These are phyloP conservation scores for Nemania bipapillata DNA, from an alignment of 2,329 filamentous ascomycete species.

Conservation along the genomic window DNA sequence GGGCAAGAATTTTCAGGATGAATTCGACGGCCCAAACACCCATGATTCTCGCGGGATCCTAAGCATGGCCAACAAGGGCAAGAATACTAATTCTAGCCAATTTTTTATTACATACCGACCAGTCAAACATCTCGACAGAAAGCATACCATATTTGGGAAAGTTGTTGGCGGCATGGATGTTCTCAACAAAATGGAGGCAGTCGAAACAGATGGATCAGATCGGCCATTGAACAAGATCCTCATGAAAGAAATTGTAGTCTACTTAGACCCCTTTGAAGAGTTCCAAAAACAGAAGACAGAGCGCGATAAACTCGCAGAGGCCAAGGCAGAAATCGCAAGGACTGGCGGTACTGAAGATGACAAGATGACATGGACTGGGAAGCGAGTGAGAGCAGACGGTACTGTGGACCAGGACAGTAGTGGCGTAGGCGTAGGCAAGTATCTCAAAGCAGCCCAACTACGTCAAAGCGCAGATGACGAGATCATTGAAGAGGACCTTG, in stretches of 20 bases:
- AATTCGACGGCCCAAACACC: slow-evolving; percentile 88
- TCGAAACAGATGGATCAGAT: slow-evolving; percentile 78
- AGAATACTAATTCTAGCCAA: slow-evolving; percentile 95
- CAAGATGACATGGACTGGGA: slow-evolving; percentile 94
- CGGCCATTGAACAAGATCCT: slow-evolving; percentile 80
- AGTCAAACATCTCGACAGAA: slow-evolving; percentile 86
- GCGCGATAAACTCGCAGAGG: slow-evolving; percentile 66
- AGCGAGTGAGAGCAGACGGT: slow-evolving; percentile 78
- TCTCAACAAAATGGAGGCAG: slow-evolving; percentile 79
- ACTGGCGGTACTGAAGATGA: slow-evolving; percentile 86
- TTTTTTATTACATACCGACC: slow-evolving; percentile 93
- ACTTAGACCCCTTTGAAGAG: slow-evolving; percentile 94
- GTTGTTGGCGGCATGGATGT: slow-evolving; percentile 81
- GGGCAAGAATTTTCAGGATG: slow-evolving; percentile 94
- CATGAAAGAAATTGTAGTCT: slow-evolving; percentile 85
- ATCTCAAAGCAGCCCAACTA: slow-evolving; percentile 72
- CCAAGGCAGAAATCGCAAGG: slow-evolving; percentile 70
- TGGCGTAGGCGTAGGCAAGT: slow-evolving; percentile 75
- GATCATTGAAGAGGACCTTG: slow-evolving; percentile 69
- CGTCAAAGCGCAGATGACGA: slow-evolving; percentile 62
- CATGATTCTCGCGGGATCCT: slow-evolving; percentile 83
- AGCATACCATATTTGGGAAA: slow-evolving; percentile 95
- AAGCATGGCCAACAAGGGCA: slow-evolving; percentile 98
- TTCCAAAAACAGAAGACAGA: slow-evolving; percentile 80
- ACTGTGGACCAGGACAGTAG: slow-evolving; percentile 61